Evolutionary conservation across 176 grass and related monocot genomes (phyloP).

Genomic region (Carex myosuroides): DNA sequence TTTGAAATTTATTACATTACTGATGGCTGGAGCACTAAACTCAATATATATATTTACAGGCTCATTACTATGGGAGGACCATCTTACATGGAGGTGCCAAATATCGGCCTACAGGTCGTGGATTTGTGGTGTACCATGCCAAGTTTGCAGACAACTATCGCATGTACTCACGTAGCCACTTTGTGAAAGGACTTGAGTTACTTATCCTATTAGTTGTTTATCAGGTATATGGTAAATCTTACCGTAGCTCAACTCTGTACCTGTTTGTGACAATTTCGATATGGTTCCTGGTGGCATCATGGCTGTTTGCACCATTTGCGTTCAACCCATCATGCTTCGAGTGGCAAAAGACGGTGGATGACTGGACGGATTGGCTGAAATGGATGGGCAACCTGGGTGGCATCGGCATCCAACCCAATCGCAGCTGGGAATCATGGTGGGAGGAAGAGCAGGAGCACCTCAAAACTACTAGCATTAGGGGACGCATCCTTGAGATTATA

Average conservation of each 20-base stretch:
- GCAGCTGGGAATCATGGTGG: slow-evolving; percentile 99
- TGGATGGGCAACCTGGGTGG: slow-evolving; percentile 85
- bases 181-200: slow-evolving; percentile 87
- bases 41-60: not conserved
- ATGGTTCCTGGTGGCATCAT: slow-evolving; percentile 86
- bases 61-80: slow-evolving; percentile 88
- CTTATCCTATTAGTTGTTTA: slow-evolving; percentile 76
- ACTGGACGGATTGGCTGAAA: slow-evolving; percentile 83
- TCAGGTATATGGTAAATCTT: slow-evolving; percentile 61
- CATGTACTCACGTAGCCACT: slow-evolving; percentile 94
- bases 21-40: not conserved
- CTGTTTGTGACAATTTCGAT: slow-evolving; percentile 81
- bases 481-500: slow-evolving; percentile 74
- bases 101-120: slow-evolving; percentile 75
- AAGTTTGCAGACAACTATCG: slow-evolving; percentile 92
- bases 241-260: slow-evolving; percentile 68
- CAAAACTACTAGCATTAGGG: slow-evolving; percentile 52
- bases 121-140: slow-evolving; percentile 81
- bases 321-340: slow-evolving; percentile 95
- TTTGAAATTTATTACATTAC: not conserved
- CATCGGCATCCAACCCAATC: slow-evolving; percentile 56
- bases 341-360: slow-evolving; percentile 89
- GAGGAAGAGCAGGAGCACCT: slow-evolving; percentile 69
- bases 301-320: slow-evolving; percentile 80
- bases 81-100: slow-evolving; percentile 86